These are phyloP conservation scores for Solanum corneliomulleri DNA, from an alignment of 257 asterid species.

Conservation along the genomic window DNA sequence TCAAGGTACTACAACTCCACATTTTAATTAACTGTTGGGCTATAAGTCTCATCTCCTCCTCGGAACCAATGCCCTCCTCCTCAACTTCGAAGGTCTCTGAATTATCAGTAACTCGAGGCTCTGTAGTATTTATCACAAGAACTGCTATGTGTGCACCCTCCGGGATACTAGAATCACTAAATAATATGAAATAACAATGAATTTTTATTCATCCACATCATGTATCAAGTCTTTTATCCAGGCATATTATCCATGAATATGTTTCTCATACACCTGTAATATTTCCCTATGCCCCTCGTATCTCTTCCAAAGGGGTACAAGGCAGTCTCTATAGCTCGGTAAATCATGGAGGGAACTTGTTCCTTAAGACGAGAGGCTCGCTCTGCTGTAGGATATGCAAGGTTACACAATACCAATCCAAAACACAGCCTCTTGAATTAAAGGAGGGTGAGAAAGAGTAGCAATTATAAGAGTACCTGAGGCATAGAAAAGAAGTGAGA, in stretches of 20 bases:
- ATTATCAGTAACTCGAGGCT: neutral
- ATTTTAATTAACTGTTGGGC: too few relatives aligned
- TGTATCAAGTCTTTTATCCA: too few relatives aligned
- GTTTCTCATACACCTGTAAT: neutral
- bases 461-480: neutral
- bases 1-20: too few relatives aligned
- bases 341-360: neutral
- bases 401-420: neutral
- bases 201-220: neutral
- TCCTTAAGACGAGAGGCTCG: neutral
- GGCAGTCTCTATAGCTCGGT: neutral
- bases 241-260: too few relatives aligned
- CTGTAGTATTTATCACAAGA: fast-evolving
- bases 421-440: neutral
- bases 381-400: too few relatives aligned
- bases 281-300: neutral
- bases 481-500: neutral
- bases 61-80: fast-evolving
- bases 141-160: neutral
- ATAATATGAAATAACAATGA: neutral
- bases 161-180: neutral
- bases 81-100: neutral
- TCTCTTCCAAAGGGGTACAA: neutral
- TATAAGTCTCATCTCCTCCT: fast-evolving
- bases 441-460: neutral